phyloP scores from a whole-genome alignment of 164 flowering plant genomes.

The Warburgia ugandensis region DNA sequence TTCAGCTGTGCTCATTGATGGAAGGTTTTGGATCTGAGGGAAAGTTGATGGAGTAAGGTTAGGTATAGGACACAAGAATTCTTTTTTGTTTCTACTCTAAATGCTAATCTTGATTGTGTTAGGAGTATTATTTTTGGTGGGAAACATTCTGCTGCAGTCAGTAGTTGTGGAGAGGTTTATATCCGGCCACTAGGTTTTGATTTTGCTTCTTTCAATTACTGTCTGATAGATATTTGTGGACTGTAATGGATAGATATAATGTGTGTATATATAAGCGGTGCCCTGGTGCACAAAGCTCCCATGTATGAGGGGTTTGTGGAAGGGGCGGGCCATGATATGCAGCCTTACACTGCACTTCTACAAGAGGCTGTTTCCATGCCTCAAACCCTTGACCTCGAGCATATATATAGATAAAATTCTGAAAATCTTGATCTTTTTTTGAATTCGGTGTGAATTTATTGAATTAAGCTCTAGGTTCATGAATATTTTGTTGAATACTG shows the following conservation, averaged over 20 bases:
- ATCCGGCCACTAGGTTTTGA: constrained; percentile 62
- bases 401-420: too few species aligned
- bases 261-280: too few species aligned
- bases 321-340: too few species aligned
- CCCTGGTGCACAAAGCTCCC: too few species aligned
- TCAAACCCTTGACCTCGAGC: too few species aligned
- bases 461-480: too few species aligned
- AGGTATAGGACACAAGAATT: constrained; percentile 72
- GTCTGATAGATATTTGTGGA: not conserved
- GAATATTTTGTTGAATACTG: too few species aligned
- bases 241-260: not conserved
- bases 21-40: constrained; percentile 86
- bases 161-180: constrained; percentile 53
- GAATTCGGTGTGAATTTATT: too few species aligned
- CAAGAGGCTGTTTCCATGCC: too few species aligned
- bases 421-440: too few species aligned
- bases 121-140: constrained; percentile 67
- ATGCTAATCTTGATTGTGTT: constrained; percentile 48
- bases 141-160: constrained; percentile 65
- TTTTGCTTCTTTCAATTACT: not conserved
- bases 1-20: constrained; percentile 55
- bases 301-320: too few species aligned
- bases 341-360: too few species aligned
- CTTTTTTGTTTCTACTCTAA: constrained; percentile 52
- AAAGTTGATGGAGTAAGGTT: constrained; percentile 92